Conservation (phyloP, 306 rosid species). For the Prunus salicina region DNA sequence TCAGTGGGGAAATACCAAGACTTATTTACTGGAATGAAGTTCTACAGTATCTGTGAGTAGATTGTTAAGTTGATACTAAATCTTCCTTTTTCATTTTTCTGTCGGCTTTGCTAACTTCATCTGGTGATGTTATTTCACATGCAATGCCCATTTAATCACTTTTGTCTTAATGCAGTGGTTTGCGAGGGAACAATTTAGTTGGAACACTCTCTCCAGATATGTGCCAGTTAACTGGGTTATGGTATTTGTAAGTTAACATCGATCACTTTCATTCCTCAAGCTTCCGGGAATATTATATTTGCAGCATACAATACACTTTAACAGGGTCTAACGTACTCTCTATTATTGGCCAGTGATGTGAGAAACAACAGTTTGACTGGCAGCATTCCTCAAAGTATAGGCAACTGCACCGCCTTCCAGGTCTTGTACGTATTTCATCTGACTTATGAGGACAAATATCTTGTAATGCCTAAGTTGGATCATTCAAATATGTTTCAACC, state of each 20-base stretch:
- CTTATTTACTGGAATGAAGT: constrained; percentile 99
- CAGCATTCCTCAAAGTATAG: constrained; percentile 75
- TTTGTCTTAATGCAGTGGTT: constrained; percentile 47
- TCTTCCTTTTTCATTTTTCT: neutral
- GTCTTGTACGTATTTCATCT: constrained; percentile 77
- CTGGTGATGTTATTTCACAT: neutral
- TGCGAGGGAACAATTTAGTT: constrained; percentile 86
- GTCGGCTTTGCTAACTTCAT: neutral
- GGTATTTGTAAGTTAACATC: constrained; percentile 87
- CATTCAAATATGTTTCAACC: neutral
- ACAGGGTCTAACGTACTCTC: neutral
- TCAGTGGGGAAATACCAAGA: constrained; percentile 96
- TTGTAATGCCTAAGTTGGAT: neutral
- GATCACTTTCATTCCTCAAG: constrained; percentile 1
- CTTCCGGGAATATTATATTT: neutral
- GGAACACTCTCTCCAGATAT: constrained; percentile 91
- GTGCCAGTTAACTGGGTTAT: constrained; percentile 90
- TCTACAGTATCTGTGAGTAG: constrained; percentile 88
- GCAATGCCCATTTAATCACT: neutral
- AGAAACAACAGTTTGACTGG: constrained; percentile 92
- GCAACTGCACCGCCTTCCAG: constrained; percentile 96
- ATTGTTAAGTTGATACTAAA: neutral
- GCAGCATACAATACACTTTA: neutral
- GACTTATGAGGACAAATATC: constrained; percentile 14
- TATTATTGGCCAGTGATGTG: constrained; percentile 69